Evolutionary conservation across 1,139 yeast species (phyloP).

Genomic region (Hanseniaspora uvarum): DNA sequence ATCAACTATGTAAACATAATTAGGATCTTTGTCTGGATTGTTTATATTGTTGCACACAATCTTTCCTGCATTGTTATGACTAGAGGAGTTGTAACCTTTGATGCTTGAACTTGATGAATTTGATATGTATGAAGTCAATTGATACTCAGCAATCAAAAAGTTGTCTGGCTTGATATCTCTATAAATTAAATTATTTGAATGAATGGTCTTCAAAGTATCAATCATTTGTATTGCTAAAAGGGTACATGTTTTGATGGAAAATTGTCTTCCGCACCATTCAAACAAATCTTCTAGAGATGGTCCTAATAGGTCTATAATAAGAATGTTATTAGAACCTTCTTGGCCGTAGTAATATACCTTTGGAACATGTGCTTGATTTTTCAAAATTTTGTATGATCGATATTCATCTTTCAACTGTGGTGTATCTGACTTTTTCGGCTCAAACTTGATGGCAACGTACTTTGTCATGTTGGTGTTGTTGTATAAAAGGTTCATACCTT

Average conservation of each 20-base stretch:
- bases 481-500: constrained; percentile 70
- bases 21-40: constrained; percentile 29
- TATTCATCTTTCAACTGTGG: constrained; percentile 95
- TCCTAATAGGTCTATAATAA: constrained; percentile 86
- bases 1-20: constrained; percentile 56
- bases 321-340: constrained; percentile 88
- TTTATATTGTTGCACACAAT: constrained; percentile 21
- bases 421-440: constrained; percentile 92
- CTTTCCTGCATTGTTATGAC: constrained; percentile 3
- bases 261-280: constrained; percentile 95
- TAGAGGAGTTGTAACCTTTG: neutral
- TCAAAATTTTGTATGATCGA: constrained; percentile 78
- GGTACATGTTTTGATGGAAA: constrained; percentile 77
- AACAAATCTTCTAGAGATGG: constrained; percentile 92
- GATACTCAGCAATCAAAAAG: constrained; percentile 49
- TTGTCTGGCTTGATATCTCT: constrained; percentile 95
- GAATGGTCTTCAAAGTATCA: constrained; percentile 73
- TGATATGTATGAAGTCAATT: constrained; percentile 8
- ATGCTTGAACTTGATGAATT: constrained; percentile 1
- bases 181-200: constrained; percentile 80
- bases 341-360: constrained; percentile 95
- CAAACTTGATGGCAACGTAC: constrained; percentile 67
- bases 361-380: constrained; percentile 78
- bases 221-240: constrained; percentile 91
- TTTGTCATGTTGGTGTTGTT: constrained; percentile 36